Conservation (phyloP, 148 eudicot genomes). For the Amaranthus hypochondriacus region DNA sequence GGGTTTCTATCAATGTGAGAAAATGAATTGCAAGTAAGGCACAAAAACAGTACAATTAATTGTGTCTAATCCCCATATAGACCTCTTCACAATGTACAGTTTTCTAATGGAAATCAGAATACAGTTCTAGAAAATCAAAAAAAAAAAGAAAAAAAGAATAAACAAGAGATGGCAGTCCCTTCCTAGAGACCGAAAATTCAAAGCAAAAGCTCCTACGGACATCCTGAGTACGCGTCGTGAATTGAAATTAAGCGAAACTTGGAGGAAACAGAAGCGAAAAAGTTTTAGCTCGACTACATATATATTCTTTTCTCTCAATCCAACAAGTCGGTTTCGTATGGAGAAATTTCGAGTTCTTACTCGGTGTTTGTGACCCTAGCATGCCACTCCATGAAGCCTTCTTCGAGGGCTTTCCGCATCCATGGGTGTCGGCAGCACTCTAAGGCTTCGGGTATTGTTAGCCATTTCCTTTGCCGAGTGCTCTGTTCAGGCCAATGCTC, state of each 20-base stretch:
- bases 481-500: slow-evolving; percentile 71
- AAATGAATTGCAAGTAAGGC: background rate
- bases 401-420: slow-evolving; percentile 71
- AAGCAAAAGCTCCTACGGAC: background rate
- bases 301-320: background rate
- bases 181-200: background rate
- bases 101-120: background rate
- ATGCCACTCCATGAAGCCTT: slow-evolving; percentile 66
- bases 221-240: background rate
- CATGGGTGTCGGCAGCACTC: slow-evolving; percentile 69
- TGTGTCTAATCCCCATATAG: background rate
- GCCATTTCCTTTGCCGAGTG: slow-evolving; percentile 66
- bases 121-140: slow-evolving; percentile 3
- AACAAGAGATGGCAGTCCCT: background rate
- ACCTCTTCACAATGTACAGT: slow-evolving; percentile 5
- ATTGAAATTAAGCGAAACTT: background rate
- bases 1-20: no score
- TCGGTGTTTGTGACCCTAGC: slow-evolving; percentile 30
- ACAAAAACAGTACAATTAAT: background rate
- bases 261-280: background rate
- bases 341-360: background rate
- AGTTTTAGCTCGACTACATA: no score
- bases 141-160: background rate
- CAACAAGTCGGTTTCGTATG: background rate
- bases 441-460: slow-evolving; percentile 53